phyloP scores from a whole-genome alignment of 371 early-diverging fungal species.

The Dinochytrium kinnereticum region DNA sequence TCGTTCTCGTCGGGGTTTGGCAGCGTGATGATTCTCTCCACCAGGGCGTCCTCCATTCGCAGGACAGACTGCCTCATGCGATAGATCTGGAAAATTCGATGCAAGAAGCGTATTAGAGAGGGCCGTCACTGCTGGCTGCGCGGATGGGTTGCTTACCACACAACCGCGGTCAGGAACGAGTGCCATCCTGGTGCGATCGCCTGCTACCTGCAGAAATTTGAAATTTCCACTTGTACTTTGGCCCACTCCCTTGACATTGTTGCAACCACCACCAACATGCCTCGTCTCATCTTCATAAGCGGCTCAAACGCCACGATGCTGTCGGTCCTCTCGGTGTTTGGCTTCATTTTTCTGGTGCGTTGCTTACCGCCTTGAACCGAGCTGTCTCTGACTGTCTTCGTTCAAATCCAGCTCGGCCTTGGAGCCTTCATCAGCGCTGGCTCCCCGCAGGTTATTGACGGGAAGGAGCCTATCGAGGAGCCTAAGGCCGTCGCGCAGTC shows the following conservation, averaged over 20 bases:
- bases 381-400: not conserved
- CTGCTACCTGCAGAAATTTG: too few species aligned
- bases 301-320: conserved; percentile 5
- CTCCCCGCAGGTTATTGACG: conserved; percentile 25
- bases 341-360: conserved; percentile 16
- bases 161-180: not conserved
- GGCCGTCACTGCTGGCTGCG: not conserved
- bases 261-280: not conserved
- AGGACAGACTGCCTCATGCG: conserved; percentile 42
- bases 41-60: conserved; percentile 30
- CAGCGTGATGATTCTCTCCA: conserved; percentile 41
- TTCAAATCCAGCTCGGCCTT: conserved; percentile 22
- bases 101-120: not conserved
- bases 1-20: conserved; percentile 37
- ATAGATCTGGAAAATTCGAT: conserved; percentile 35
- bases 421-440: conserved; percentile 29
- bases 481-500: conserved; percentile 68
- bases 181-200: too few species aligned
- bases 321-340: conserved; percentile 17
- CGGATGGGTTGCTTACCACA: conserved; percentile 2
- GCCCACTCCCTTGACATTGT: not conserved
- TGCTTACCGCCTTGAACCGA: not conserved
- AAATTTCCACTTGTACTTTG: not conserved
- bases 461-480: conserved; percentile 52
- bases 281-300: conserved; percentile 16